These are phyloP conservation scores for Ascochyta koolunga DNA, from an alignment of 2,329 filamentous ascomycete genomes.

Conservation along the genomic window DNA sequence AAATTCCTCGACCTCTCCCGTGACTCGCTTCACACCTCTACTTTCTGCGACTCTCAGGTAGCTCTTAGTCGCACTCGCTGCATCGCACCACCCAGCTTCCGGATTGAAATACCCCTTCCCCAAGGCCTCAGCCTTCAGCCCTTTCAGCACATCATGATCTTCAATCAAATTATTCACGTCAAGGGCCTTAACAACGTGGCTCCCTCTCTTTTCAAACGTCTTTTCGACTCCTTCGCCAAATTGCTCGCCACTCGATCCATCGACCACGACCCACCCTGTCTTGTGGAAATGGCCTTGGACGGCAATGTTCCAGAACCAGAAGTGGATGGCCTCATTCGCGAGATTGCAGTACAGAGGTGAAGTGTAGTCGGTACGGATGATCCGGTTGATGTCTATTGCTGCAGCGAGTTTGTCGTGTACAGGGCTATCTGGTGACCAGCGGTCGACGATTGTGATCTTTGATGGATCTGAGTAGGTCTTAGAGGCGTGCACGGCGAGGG, in stretches of 20 bases:
- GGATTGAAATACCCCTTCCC: conserved; percentile 57
- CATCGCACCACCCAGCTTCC: conserved; percentile 61
- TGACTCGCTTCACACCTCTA: conserved; percentile 54
- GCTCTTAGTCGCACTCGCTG: conserved; percentile 52
- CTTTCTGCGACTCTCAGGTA: conserved; percentile 54
- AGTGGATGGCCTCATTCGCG: conserved; percentile 48
- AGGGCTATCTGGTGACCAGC: conserved; percentile 27
- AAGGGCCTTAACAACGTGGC: conserved; percentile 48
- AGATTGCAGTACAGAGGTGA: conserved; percentile 63
- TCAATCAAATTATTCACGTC: conserved; percentile 47
- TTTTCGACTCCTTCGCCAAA: conserved; percentile 59
- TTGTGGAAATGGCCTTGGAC: conserved; percentile 58
- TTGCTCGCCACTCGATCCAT: conserved; percentile 54
- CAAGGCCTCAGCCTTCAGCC: conserved; percentile 24
- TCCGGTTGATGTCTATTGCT: conserved; percentile 67
- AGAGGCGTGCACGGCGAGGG: conserved; percentile 68
- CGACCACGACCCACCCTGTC: conserved; percentile 64
- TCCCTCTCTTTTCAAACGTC: conserved; percentile 56
- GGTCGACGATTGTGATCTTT: conserved; percentile 39
- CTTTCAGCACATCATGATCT: conserved; percentile 50
- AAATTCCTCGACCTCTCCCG: conserved; percentile 54
- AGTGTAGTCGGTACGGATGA: conserved; percentile 65
- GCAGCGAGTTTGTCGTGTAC: conserved; percentile 59
- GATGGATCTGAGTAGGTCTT: conserved; percentile 55
- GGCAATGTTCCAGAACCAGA: conserved; percentile 49